Conservation (phyloP, 1,284 basidiomycete genomes). For the Trichosporon sp. region DNA sequence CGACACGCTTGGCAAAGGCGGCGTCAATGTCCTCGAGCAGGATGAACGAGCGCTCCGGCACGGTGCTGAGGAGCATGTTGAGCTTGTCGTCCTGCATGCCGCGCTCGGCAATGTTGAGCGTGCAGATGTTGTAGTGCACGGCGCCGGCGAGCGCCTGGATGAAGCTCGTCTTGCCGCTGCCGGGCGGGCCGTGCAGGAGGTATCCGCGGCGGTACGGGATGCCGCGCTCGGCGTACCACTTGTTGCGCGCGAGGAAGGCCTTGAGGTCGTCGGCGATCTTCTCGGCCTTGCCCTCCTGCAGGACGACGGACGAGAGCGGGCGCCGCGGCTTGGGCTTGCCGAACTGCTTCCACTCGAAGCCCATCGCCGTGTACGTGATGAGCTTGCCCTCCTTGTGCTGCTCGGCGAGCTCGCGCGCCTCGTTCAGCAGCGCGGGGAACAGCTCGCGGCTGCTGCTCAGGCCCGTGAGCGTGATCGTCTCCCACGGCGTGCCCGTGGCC, state of each 20-base stretch:
- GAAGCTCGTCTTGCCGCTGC: conserved; percentile 97
- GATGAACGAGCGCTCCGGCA: conserved; percentile 85
- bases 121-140: conserved; percentile 89
- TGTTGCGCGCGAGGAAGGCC: conserved; percentile 73
- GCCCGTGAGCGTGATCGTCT: conserved; percentile 91
- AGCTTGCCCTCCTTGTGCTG: conserved; percentile 86
- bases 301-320: conserved; percentile 84
- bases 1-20: conserved; percentile 89
- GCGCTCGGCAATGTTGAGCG: conserved; percentile 93
- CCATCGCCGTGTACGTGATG: conserved; percentile 94
- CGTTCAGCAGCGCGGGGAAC: conserved; percentile 74
- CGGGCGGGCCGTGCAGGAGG: conserved; percentile 90
- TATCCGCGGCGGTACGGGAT: conserved; percentile 97
- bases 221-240: conserved; percentile 96
- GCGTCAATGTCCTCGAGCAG: conserved; percentile 97
- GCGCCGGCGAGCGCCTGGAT: conserved; percentile 94
- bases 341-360: conserved; percentile 92
- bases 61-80: conserved; percentile 86
- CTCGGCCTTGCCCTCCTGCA: conserved; percentile 76
- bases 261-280: conserved; percentile 73
- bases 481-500: conserved; percentile 91
- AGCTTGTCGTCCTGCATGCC: conserved; percentile 96
- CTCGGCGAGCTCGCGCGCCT: conserved; percentile 85
- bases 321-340: conserved; percentile 85
- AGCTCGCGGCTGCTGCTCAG: conserved; percentile 77